Conservation (phyloP, 257 asterid species). For the Nicotiana attenuata region DNA sequence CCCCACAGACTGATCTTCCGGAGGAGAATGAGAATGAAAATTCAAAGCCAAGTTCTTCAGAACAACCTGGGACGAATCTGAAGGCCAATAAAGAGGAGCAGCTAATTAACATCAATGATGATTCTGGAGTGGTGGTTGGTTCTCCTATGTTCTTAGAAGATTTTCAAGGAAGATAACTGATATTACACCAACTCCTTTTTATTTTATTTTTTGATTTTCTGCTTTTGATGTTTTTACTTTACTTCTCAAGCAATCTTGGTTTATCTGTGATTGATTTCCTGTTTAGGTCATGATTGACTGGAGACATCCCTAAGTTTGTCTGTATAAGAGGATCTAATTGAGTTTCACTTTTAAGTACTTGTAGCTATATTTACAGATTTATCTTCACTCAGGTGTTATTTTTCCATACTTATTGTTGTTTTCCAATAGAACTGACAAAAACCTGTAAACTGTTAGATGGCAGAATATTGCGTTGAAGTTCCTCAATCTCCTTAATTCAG, state of each 20-base stretch:
- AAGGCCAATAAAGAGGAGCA: constrained; percentile 14
- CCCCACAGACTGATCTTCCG: constrained; percentile 12
- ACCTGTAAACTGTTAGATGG: background rate
- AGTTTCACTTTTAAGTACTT: background rate
- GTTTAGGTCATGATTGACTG: constrained; percentile 8
- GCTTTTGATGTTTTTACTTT: constrained; percentile 11
- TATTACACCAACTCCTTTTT: background rate
- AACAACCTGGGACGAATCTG: background rate
- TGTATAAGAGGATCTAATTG: background rate
- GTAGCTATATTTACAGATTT: background rate
- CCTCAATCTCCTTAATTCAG: background rate
- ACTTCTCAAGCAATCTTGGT: constrained; percentile 15
- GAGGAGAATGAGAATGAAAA: constrained; percentile 5
- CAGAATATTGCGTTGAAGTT: background rate
- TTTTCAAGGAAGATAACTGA: constrained; percentile 58
- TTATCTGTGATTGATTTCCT: constrained; percentile 5
- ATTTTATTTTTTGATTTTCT: background rate
- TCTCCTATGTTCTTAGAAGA: constrained; percentile 63
- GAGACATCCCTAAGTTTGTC: constrained; percentile 2
- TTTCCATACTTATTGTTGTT: background rate
- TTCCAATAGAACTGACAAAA: background rate
- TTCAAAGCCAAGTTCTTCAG: constrained; percentile 17
- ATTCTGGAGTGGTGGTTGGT: constrained; percentile 67
- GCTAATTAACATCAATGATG: constrained; percentile 50
- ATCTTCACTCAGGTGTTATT: background rate